These are phyloP conservation scores for Phytophthora foliorum DNA, from an alignment of 352 stramenopile genomes.

Conservation along the genomic window DNA sequence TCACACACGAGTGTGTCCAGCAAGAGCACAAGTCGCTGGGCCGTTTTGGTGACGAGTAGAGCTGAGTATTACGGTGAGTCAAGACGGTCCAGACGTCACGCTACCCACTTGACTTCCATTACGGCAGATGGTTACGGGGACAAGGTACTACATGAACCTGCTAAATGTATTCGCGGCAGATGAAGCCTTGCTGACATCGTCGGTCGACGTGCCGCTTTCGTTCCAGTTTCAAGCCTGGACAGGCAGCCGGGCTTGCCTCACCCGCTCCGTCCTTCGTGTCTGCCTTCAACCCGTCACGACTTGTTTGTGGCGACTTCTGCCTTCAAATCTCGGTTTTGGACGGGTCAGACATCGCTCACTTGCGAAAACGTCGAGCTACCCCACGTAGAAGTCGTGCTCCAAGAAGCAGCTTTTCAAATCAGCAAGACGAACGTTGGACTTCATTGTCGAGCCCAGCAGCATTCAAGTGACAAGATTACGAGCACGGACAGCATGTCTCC, in stretches of 20 bases:
- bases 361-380: slow-evolving; percentile 21
- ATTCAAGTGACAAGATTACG: slow-evolving; percentile 19
- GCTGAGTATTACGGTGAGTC: slow-evolving; percentile 20
- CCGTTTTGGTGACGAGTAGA: slow-evolving; percentile 23
- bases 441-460: slow-evolving; percentile 16
- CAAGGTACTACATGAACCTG: neutral
- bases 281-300: slow-evolving; percentile 19
- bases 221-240: slow-evolving; percentile 31
- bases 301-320: slow-evolving; percentile 9
- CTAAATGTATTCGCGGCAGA: slow-evolving; percentile 4
- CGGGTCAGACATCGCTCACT: slow-evolving; percentile 23
- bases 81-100: slow-evolving; percentile 7
- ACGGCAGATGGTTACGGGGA: slow-evolving; percentile 15
- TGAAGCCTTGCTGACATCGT: slow-evolving; percentile 22
- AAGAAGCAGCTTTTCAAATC: slow-evolving; percentile 3
- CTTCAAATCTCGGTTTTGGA: slow-evolving; percentile 17
- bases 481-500: slow-evolving; percentile 25
- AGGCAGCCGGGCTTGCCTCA: slow-evolving; percentile 8
- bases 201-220: slow-evolving; percentile 20
- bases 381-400: neutral
- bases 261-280: neutral
- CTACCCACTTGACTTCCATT: slow-evolving; percentile 28
- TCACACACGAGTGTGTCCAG: slow-evolving; percentile 24
- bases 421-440: slow-evolving; percentile 8
- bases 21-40: neutral